Percentiles rank a stretch among this genome's conserved stretches.
Conservation (phyloP, 352 stramenopile species). For the Pythium sp. region DNA sequence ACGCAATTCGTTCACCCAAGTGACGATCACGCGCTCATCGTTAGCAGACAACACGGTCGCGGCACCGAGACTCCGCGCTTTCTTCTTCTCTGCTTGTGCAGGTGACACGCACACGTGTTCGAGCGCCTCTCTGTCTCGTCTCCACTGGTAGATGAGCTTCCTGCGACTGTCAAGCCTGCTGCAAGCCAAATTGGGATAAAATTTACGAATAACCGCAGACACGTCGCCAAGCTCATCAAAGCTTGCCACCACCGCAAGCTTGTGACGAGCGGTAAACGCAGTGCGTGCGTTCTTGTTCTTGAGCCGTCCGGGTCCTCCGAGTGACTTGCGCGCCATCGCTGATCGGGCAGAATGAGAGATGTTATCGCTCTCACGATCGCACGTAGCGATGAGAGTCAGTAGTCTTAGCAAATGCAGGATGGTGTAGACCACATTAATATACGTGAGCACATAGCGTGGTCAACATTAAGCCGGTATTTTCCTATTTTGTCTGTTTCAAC, state of each 20-base stretch:
- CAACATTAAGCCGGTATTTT: too few species aligned
- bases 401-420: too few species aligned
- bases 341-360: too few species aligned
- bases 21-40: background rate
- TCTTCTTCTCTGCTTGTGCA: background rate
- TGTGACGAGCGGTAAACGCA: conserved; percentile 1
- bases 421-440: too few species aligned
- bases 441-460: too few species aligned
- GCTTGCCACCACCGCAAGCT: conserved; percentile 4
- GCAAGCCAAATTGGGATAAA: conserved; percentile 6
- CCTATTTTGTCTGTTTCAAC: too few species aligned
- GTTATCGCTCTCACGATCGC: too few species aligned
- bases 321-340: background rate
- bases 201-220: conserved; percentile 6
- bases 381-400: too few species aligned
- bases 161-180: conserved; percentile 2
- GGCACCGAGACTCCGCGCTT: background rate
- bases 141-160: conserved; percentile 4
- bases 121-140: conserved; percentile 2
- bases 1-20: background rate
- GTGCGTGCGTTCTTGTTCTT: conserved; percentile 1
- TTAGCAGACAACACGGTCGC: background rate
- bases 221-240: conserved; percentile 5
- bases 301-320: background rate
- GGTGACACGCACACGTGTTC: background rate